Percentiles rank a stretch among this genome's conserved stretches.
Evolutionary conservation across 164 flowering plant species (phyloP).

Genomic region (Stephania yunnanensis): DNA sequence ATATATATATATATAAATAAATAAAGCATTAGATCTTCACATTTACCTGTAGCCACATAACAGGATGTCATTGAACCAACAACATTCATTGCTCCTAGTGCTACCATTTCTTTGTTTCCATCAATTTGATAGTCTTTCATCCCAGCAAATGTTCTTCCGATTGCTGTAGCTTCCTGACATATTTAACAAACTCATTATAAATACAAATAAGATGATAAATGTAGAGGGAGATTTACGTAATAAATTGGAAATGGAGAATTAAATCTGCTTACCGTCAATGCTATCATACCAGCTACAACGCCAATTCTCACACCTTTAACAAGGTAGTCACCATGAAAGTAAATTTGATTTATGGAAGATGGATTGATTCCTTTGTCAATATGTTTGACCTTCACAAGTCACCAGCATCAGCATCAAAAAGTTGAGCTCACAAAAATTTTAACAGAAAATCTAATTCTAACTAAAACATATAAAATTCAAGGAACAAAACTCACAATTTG

Average conservation of each 20-base stretch:
- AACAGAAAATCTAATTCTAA: neutral
- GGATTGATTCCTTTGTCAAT: conserved; percentile 74
- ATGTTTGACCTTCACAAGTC: conserved; percentile 49
- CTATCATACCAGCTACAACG: conserved; percentile 75
- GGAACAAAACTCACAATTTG: conserved; percentile 48
- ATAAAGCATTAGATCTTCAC: neutral
- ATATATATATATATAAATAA: too few relatives aligned
- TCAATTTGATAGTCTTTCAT: conserved; percentile 82
- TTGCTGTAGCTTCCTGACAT: conserved; percentile 82
- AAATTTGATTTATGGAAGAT: conserved; percentile 50
- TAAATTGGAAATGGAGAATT: neutral
- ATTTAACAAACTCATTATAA: neutral
- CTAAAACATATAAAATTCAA: neutral
- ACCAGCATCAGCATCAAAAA: conserved; percentile 7
- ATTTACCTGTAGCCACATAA: conserved; percentile 78
- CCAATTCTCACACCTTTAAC: conserved; percentile 66
- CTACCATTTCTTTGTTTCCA: conserved; percentile 97
- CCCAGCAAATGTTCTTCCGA: conserved; percentile 88
- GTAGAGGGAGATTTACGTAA: neutral
- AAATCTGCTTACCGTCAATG: conserved; percentile 52
- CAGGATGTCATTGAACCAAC: conserved; percentile 91
- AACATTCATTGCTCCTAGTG: conserved; percentile 82
- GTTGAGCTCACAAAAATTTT: neutral
- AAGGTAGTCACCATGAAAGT: conserved; percentile 51
- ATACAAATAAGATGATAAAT: neutral